These are phyloP conservation scores for Globisporangium acanthophoron DNA, from an alignment of 352 stramenopile genomes.

Conservation along the genomic window DNA sequence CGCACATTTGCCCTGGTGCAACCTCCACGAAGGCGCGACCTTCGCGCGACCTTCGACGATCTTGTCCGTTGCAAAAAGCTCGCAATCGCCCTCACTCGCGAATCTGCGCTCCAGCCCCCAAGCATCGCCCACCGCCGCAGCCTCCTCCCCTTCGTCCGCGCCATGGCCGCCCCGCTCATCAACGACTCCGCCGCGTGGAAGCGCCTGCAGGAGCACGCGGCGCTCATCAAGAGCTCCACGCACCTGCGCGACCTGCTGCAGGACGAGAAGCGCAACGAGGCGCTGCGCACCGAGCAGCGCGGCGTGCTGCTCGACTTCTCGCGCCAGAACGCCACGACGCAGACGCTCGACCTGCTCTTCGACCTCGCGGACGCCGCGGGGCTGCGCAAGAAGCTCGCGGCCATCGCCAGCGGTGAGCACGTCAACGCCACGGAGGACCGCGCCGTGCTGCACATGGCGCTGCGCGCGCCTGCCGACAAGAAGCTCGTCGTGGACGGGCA, in stretches of 20 bases:
- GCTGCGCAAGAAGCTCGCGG: conserved; percentile 80
- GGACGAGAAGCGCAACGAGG: conserved; percentile 84
- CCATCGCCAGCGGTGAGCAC: conserved; percentile 91
- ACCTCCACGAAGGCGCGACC: neutral
- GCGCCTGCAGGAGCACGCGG: conserved; percentile 61
- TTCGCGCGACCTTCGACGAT: neutral
- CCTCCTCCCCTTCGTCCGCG: neutral
- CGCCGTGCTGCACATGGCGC: conserved; percentile 95
- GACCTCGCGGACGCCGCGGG: conserved; percentile 88
- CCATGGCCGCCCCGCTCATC: conserved; percentile 33
- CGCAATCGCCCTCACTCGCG: conserved; percentile 2
- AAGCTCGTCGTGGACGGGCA: conserved; percentile 91
- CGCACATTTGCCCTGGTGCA: no score
- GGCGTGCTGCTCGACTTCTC: conserved; percentile 94
- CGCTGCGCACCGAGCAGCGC: conserved; percentile 90
- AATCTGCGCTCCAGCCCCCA: conserved; percentile 20
- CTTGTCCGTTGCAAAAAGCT: neutral
- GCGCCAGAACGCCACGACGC: conserved; percentile 88
- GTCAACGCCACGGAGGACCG: conserved; percentile 97
- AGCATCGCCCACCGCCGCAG: conserved; percentile 14
- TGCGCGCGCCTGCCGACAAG: conserved; percentile 84
- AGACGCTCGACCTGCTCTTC: conserved; percentile 89
- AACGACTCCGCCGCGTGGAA: conserved; percentile 73
- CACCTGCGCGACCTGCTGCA: conserved; percentile 90
- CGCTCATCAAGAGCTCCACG: conserved; percentile 70